Percentiles rank a stretch among this genome's conserved stretches.
Conservation (phyloP, 2,329 filamentous ascomycete species). For the Fusarium verticillioides region DNA sequence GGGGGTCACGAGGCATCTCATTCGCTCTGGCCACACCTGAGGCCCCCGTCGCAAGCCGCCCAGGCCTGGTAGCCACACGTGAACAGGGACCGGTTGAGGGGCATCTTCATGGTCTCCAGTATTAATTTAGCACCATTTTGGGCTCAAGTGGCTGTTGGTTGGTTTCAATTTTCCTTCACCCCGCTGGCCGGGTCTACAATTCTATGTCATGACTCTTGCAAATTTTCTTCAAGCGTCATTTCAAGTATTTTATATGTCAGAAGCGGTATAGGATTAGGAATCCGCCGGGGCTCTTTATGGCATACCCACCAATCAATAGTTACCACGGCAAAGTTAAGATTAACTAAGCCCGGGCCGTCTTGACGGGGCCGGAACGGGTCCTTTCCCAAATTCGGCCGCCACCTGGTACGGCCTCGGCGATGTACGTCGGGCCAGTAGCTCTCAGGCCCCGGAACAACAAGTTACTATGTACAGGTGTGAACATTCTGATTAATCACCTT, state of each 20-base stretch:
- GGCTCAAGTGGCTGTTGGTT: slow-evolving; percentile 2
- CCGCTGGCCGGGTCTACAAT: background rate
- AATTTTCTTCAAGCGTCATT: background rate
- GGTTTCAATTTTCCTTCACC: slow-evolving; percentile 15
- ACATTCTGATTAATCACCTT: background rate
- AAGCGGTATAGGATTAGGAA: slow-evolving; percentile 21
- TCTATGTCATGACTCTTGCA: slow-evolving; percentile 24
- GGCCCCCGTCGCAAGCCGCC: slow-evolving; percentile 16
- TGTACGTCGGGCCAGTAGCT: background rate
- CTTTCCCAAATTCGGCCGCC: slow-evolving; percentile 28
- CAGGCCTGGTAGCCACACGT: slow-evolving; percentile 27
- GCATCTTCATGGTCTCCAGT: slow-evolving; percentile 11
- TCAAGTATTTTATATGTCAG: background rate
- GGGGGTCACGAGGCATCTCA: slow-evolving; percentile 31
- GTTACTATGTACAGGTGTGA: background rate
- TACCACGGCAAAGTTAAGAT: slow-evolving; percentile 13
- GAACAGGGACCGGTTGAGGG: slow-evolving; percentile 18
- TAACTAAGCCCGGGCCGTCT: slow-evolving; percentile 30
- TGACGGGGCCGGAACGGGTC: slow-evolving; percentile 27
- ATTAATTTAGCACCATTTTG: slow-evolving; percentile 13
- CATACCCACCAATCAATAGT: slow-evolving; percentile 8
- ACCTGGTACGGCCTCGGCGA: slow-evolving; percentile 15
- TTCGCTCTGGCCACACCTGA: slow-evolving; percentile 32
- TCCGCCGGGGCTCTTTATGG: background rate
- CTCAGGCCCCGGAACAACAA: background rate